These are phyloP conservation scores for Gossypium davidsonii DNA, from an alignment of 441 rosid genomes.

Conservation along the genomic window DNA sequence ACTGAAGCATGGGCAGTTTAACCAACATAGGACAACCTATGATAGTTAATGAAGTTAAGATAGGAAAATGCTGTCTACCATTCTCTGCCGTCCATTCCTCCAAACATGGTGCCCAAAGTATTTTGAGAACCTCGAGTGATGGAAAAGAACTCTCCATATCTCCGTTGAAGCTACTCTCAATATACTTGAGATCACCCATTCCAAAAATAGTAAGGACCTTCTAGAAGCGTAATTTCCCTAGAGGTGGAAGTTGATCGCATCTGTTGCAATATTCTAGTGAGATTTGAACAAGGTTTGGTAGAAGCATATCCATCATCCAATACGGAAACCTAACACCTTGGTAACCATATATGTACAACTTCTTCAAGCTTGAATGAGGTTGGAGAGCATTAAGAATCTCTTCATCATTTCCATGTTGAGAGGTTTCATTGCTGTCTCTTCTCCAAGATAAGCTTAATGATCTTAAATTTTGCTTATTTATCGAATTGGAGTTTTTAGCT, in stretches of 20 bases:
- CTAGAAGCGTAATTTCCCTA: too few species aligned
- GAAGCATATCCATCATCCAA: too few species aligned
- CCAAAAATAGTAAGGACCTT: too few species aligned
- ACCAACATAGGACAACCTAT: background rate
- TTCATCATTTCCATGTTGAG: background rate
- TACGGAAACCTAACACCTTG: constrained; percentile 8
- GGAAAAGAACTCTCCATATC: too few species aligned
- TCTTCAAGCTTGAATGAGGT: background rate
- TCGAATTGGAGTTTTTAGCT: background rate
- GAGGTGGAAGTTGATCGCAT: too few species aligned
- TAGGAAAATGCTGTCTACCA: background rate
- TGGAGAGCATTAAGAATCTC: background rate
- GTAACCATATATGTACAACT: background rate
- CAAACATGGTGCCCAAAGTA: too few species aligned
- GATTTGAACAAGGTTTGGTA: too few species aligned
- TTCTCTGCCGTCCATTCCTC: constrained; percentile 4
- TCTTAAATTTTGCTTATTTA: background rate
- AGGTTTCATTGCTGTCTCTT: background rate
- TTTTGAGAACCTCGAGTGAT: too few species aligned
- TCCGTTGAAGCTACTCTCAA: too few species aligned
- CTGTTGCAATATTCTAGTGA: too few species aligned
- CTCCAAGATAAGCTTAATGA: background rate
- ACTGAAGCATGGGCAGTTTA: constrained; percentile 4
- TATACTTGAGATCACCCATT: too few species aligned
- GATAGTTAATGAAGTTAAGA: background rate